Conservation (phyloP, 148 eudicot genomes). For the Pharnaceum exiguum region DNA sequence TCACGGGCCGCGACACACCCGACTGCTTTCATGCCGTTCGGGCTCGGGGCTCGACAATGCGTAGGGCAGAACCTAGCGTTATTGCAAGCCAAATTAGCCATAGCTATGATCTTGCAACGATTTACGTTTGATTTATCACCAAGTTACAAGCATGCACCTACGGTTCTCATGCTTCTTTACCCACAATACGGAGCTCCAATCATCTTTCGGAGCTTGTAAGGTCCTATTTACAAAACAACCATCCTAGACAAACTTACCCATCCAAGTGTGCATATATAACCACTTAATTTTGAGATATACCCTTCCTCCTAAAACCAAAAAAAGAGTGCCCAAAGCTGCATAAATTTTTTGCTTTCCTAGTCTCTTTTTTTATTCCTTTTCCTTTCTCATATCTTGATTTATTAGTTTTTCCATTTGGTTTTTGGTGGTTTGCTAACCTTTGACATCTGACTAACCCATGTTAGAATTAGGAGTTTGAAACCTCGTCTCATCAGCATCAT, state of each 20-base stretch:
- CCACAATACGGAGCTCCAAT: conserved; percentile 59
- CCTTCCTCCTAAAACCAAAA: neutral
- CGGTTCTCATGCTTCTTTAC: conserved; percentile 47
- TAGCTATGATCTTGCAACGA: conserved; percentile 59
- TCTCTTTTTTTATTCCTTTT: neutral
- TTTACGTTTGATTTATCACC: conserved; percentile 53
- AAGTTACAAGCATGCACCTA: conserved; percentile 54
- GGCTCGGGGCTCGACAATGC: conserved; percentile 50
- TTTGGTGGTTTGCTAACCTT: conserved; percentile 21
- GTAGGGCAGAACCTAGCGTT: conserved; percentile 58
- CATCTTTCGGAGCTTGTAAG: conserved; percentile 34
- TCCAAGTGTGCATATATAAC: neutral
- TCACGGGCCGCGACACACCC: conserved; percentile 44
- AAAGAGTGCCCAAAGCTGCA: neutral
- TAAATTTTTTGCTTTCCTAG: conserved; percentile 6
- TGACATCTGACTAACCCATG: conserved; percentile 10
- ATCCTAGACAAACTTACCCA: neutral
- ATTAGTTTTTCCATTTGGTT: neutral
- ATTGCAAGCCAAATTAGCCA: conserved; percentile 45
- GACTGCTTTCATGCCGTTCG: conserved; percentile 55
- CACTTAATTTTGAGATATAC: neutral
- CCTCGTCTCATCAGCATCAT: neutral
- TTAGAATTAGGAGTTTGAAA: conserved; percentile 13
- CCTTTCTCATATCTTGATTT: too few species aligned
- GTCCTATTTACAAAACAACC: neutral